These are phyloP conservation scores for Starmerella powellii DNA, from an alignment of 805 yeast species.

Conservation along the genomic window DNA sequence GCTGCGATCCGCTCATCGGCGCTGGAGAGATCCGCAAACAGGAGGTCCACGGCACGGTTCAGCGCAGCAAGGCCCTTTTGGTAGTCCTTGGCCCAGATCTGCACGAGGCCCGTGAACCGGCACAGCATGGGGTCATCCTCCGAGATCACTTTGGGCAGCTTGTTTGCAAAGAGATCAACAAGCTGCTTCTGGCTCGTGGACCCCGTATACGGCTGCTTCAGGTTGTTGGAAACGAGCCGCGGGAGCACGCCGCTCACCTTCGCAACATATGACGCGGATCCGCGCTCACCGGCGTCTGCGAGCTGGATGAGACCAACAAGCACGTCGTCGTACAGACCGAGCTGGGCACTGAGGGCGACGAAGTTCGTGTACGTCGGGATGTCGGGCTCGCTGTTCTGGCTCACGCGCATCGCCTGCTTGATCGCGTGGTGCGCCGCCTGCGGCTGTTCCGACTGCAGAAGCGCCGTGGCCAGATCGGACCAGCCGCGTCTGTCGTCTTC, in stretches of 20 bases:
- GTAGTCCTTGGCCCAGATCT: constrained; percentile 74
- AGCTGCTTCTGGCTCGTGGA: constrained; percentile 8
- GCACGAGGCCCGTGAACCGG: constrained; percentile 75
- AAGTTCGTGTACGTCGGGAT: constrained; percentile 91
- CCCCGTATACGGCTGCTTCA: constrained; percentile 4
- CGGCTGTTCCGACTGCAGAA: constrained; percentile 49
- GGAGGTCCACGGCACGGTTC: constrained; percentile 57
- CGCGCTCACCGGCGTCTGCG: constrained; percentile 42
- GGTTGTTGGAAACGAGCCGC: constrained; percentile 6
- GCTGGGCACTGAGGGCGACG: constrained; percentile 63
- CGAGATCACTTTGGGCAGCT: constrained; percentile 50
- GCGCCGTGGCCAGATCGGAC: constrained; percentile 81
- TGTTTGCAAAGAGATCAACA: constrained; percentile 37
- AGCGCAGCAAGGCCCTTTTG: constrained; percentile 79
- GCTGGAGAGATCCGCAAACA: neutral
- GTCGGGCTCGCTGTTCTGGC: constrained; percentile 49
- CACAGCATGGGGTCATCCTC: constrained; percentile 58
- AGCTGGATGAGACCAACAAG: constrained; percentile 59
- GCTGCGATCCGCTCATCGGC: constrained; percentile 3
- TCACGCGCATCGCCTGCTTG: constrained; percentile 59
- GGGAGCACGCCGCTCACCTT: constrained; percentile 24
- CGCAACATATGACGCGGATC: constrained; percentile 43
- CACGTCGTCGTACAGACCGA: constrained; percentile 83
- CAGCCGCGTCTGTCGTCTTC: constrained; percentile 72
- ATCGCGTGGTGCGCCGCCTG: constrained; percentile 78